Evolutionary conservation across 352 stramenopile genomes (phyloP), one percentile per base, ranked within the genome.

Genomic region (Phytopythium helicoides): DNA sequence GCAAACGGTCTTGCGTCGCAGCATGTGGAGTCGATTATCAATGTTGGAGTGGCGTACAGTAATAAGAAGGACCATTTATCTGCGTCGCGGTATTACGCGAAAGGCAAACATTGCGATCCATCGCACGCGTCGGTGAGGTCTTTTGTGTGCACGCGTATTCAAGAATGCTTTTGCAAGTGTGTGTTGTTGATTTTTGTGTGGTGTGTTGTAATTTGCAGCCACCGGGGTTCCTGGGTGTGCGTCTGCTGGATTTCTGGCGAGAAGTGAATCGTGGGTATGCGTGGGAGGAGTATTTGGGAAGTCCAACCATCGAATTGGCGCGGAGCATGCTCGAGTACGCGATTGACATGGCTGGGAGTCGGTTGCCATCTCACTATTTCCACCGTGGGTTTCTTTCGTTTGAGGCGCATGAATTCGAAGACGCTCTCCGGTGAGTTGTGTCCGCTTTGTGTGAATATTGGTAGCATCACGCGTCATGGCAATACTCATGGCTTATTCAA

Each of bases 21-120:
- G 0, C 76, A 91, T 33, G 50, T 81, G 16, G 73, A 87, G 59
- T 74, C 70, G 4, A 66, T 88, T 25, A 64, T 60, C 5, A 91
- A 91, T 58, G 38, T 79, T 12, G 81, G 74, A 0, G 66, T 91
- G 14, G 72, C 71, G 8, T 76, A 74, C 44, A 54, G 56, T 9
- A 48, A 45, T 47, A 47, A 49, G 16, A 16, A 22, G 8, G 26
- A 45, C 10, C 18, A 34, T 16, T 38, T 47, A 6, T 14, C 19
- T 9, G 21, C 46, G 26, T 28, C 23, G 8, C 25, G 48, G n/a
- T 47, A 28, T 39, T 50, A 56, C 26, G n/a, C 18, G 22, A 28
- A 56, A 31, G 40, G 9, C n/a, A 41, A 14, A 6, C 4, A 38
- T 12, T 6, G 8, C 44, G 44, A 50, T 19, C 16, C 44, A n/a